Base-by-base conservation (phyloP, 148 eudicot genomes). In the Salicornia ramosissima region DNA sequence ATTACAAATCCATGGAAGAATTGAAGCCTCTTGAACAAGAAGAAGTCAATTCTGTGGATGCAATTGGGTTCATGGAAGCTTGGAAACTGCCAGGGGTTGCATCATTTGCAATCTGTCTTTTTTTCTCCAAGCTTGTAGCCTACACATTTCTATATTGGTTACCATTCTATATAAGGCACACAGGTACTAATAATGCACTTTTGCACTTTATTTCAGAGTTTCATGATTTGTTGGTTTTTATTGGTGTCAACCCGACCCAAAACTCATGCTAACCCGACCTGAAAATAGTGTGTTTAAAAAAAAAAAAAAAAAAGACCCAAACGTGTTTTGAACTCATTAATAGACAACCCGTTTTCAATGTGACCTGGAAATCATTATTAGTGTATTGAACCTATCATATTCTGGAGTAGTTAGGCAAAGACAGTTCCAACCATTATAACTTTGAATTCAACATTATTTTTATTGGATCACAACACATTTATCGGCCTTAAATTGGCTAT, bases 41-140 rank as follows among this genome's bases (percentile, higher is more conserved):
- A 61, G 73, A 53, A 36, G 30, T n/a, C 33, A 25, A 34, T 43
- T 65, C 81, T 31, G 50, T 53, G 1, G 82, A 65, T 78, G 96
- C 99, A 18, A 94, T 94, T 54, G 99, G 93, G 76, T 91, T 94
- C 57, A 26, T 91, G 1, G 91, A 80, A 71, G 99, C 97, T 3
- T 94, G 99, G 99, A 91, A 77, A 74, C 78, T 94, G 70, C 99
- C 99, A 0, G 86, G 88, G 29, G 99, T 91, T 65, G 96, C 88
- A 11, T 76, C 96, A 0, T 94, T 83, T 73, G 95, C 99, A 1
- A 76, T 91, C 64, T 91, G 92, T 74, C 80, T 94, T 53, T 94
- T 94, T 75, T 94, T 94, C 81, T 88, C 97, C 40, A 94, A 94
- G 90, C 99, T 94, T 54, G 99, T 94, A 67, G 97, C 96, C 13